These are phyloP conservation scores for Suillus luteus DNA, from an alignment of 768 basidiomycete species.

Conservation along the genomic window DNA sequence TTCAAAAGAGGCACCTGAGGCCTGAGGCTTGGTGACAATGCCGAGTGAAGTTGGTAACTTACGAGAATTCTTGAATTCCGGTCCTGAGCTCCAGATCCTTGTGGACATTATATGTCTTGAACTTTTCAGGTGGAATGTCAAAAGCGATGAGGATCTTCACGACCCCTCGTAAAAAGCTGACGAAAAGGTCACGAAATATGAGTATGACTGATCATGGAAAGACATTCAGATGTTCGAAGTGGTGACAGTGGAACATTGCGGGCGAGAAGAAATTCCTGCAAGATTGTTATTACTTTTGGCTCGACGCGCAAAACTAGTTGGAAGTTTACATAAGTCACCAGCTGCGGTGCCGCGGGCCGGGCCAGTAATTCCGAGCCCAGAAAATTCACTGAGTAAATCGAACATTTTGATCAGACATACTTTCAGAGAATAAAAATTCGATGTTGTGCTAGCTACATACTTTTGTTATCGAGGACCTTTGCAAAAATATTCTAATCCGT, in stretches of 20 bases:
- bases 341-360: too few relatives aligned
- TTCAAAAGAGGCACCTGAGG: constrained; percentile 32
- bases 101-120: constrained; percentile 89
- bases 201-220: neutral
- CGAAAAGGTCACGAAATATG: constrained; percentile 7
- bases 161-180: constrained; percentile 81
- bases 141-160: constrained; percentile 88
- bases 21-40: neutral
- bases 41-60: constrained; percentile 37
- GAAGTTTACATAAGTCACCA: too few relatives aligned
- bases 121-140: constrained; percentile 78
- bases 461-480: too few relatives aligned
- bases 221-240: constrained; percentile 46
- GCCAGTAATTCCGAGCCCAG: too few relatives aligned
- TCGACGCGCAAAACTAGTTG: too few relatives aligned
- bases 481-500: neutral
- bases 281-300: neutral
- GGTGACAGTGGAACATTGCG: constrained; percentile 45
- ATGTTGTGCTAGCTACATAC: too few relatives aligned
- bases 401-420: too few relatives aligned
- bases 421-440: too few relatives aligned
- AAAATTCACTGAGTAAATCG: too few relatives aligned
- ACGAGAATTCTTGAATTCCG: constrained; percentile 97
- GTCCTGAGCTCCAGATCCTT: constrained; percentile 80
- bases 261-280: neutral